phyloP scores from a whole-genome alignment of 1,284 basidiomycete genomes.

The Leccinum fallax region DNA sequence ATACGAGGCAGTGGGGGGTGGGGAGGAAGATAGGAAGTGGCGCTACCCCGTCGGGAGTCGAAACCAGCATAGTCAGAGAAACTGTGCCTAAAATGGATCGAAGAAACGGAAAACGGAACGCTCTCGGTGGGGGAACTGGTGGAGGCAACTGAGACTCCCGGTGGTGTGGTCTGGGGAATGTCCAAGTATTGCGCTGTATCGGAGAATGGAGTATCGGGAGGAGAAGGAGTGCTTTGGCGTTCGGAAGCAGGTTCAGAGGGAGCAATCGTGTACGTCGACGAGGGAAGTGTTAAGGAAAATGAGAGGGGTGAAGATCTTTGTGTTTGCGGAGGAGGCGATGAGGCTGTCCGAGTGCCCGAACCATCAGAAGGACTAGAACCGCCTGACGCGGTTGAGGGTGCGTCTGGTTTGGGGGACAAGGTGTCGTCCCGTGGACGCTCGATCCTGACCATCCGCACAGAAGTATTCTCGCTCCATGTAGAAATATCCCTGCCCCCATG shows the following conservation, averaged over 20 bases:
- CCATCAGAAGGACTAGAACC: constrained; percentile 33
- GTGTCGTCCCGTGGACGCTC: constrained; percentile 20
- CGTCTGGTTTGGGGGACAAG: constrained; percentile 29
- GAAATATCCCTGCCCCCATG: constrained; percentile 18
- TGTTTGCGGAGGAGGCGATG: constrained; percentile 31
- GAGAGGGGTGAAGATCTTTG: constrained; percentile 40
- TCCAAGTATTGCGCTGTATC: constrained; percentile 14
- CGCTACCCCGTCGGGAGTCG: constrained; percentile 43
- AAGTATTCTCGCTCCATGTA: constrained; percentile 21
- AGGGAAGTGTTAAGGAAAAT: constrained; percentile 45
- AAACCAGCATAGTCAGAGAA: constrained; percentile 48
- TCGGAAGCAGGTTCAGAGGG: constrained; percentile 31
- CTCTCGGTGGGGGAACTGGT: constrained; percentile 63
- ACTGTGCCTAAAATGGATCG: constrained; percentile 61
- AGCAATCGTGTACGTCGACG: constrained; percentile 37
- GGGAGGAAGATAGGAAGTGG: constrained; percentile 44
- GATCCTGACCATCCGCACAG: constrained; percentile 16
- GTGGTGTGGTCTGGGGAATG: constrained; percentile 15
- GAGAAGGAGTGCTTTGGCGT: constrained; percentile 14
- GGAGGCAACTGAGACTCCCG: constrained; percentile 28
- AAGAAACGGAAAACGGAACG: constrained; percentile 67
- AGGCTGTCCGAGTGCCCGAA: constrained; percentile 23
- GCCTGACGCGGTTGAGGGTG: constrained; percentile 36
- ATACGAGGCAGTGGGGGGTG: constrained; percentile 53
- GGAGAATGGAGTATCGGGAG: constrained; percentile 7